These are phyloP conservation scores for Lentinula sp. DNA, from an alignment of 768 basidiomycete species.

Conservation along the genomic window DNA sequence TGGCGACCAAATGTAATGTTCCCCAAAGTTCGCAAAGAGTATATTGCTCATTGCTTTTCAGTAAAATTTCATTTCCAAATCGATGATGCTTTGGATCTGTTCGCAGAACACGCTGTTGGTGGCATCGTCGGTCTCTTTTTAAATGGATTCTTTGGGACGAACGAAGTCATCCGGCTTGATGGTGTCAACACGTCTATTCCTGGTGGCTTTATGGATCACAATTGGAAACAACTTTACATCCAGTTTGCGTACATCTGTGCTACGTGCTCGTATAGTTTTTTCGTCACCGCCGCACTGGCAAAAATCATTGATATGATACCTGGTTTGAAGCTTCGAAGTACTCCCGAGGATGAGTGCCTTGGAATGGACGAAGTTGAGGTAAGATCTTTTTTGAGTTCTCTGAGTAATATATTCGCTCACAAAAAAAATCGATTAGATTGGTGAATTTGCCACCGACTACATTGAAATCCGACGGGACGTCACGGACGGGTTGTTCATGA, in stretches of 20 bases:
- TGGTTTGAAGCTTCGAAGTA: slow-evolving; percentile 48
- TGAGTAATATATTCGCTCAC: neutral
- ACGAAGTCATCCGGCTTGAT: slow-evolving; percentile 59
- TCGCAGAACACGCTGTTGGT: slow-evolving; percentile 86
- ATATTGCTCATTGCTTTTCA: slow-evolving; percentile 6
- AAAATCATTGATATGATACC: slow-evolving; percentile 53
- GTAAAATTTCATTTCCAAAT: slow-evolving; percentile 66
- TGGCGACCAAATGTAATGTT: slow-evolving; percentile 67
- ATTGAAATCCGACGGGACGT: slow-evolving; percentile 67
- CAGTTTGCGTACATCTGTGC: slow-evolving; percentile 65
- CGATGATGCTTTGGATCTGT: slow-evolving; percentile 90
- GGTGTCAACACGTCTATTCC: slow-evolving; percentile 46
- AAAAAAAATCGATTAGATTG: slow-evolving; percentile 34
- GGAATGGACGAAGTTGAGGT: slow-evolving; percentile 75
- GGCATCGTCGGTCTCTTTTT: slow-evolving; percentile 70
- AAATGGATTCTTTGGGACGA: slow-evolving; percentile 73
- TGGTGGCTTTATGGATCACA: slow-evolving; percentile 71
- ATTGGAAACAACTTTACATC: slow-evolving; percentile 77
- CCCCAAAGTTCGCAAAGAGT: neutral
- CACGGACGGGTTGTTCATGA: slow-evolving; percentile 40
- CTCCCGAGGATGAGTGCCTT: slow-evolving; percentile 49
- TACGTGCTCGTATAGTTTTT: slow-evolving; percentile 52
- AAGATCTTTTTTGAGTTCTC: slow-evolving; percentile 11
- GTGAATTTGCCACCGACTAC: slow-evolving; percentile 66
- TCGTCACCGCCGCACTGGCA: slow-evolving; percentile 54